Conservation (phyloP, 352 stramenopile genomes). For the Aphanomyces astaci region DNA sequence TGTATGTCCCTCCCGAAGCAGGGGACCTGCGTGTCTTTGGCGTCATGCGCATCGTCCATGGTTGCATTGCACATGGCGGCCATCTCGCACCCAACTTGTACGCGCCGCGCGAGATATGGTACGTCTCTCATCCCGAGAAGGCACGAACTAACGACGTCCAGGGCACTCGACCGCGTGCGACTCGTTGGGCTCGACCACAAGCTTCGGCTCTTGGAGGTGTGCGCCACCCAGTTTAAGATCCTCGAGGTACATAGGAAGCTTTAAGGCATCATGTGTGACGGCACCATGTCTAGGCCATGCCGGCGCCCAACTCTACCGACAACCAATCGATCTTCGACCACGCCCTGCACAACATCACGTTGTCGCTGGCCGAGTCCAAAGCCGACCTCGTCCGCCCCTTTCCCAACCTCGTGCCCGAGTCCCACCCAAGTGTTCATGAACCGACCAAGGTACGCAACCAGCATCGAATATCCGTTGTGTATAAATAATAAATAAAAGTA, state of each 20-base stretch:
- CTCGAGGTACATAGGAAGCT: not conserved
- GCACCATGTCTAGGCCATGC: constrained; percentile 13
- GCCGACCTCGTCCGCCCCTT: constrained; percentile 13
- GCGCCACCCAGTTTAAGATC: constrained; percentile 8
- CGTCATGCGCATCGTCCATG: constrained; percentile 73
- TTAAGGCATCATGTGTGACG: not conserved
- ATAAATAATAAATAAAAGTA: not conserved
- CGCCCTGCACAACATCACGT: constrained; percentile 2
- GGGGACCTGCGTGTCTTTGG: constrained; percentile 62
- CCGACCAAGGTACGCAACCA: not conserved
- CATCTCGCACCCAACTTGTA: constrained; percentile 68
- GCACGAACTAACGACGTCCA: not conserved
- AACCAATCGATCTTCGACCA: constrained; percentile 18
- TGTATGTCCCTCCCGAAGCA: not conserved
- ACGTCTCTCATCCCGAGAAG: too few species aligned
- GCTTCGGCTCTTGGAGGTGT: constrained; percentile 7
- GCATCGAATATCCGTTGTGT: too few species aligned
- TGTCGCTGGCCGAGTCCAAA: not conserved
- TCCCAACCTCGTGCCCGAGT: constrained; percentile 12
- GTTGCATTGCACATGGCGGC: constrained; percentile 63
- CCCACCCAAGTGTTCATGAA: not conserved
- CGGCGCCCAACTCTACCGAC: not conserved
- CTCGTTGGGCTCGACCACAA: constrained; percentile 30
- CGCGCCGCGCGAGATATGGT: constrained; percentile 73
- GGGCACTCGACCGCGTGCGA: constrained; percentile 32